phyloP scores from a whole-genome alignment of 352 stramenopile genomes.

The Phytophthora palmivora region DNA sequence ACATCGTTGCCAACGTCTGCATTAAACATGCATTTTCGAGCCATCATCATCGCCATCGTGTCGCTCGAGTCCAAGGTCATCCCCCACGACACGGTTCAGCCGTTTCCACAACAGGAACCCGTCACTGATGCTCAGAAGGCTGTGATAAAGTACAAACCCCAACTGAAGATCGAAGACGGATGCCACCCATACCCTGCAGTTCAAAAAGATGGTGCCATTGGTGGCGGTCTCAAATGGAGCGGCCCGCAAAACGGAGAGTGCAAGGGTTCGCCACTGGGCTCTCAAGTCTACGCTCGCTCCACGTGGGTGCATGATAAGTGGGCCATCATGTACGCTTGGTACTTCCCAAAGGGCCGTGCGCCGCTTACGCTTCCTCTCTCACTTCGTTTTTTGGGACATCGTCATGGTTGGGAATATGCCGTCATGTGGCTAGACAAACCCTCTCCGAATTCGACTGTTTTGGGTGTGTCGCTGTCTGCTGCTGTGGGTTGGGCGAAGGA shows the following conservation, averaged over 20 bases:
- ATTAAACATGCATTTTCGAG: constrained; percentile 11
- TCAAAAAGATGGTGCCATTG: constrained; percentile 33
- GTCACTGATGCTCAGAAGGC: constrained; percentile 15
- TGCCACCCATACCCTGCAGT: constrained; percentile 38
- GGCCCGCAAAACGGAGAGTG: constrained; percentile 24
- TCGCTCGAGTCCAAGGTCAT: constrained; percentile 7
- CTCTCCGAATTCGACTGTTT: constrained; percentile 25
- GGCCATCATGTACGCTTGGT: constrained; percentile 39
- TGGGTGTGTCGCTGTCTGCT: constrained; percentile 20
- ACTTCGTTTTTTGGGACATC: constrained; percentile 32
- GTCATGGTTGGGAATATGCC: constrained; percentile 51
- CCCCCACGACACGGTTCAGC: constrained; percentile 5
- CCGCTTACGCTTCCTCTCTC: constrained; percentile 3
- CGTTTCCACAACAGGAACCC: constrained; percentile 3
- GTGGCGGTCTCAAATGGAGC: constrained; percentile 39
- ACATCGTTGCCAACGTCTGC: background rate
- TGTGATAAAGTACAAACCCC: constrained; percentile 22
- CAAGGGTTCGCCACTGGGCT: constrained; percentile 16
- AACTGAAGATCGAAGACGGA: constrained; percentile 17
- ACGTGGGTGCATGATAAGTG: constrained; percentile 15
- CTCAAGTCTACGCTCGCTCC: constrained; percentile 34
- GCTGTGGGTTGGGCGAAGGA: constrained; percentile 34
- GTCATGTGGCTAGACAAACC: constrained; percentile 46
- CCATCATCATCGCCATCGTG: constrained; percentile 9
- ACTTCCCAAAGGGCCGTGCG: constrained; percentile 46